phyloP scores from a whole-genome alignment of 805 yeast genomes.

The Teunomyces kruisii region DNA sequence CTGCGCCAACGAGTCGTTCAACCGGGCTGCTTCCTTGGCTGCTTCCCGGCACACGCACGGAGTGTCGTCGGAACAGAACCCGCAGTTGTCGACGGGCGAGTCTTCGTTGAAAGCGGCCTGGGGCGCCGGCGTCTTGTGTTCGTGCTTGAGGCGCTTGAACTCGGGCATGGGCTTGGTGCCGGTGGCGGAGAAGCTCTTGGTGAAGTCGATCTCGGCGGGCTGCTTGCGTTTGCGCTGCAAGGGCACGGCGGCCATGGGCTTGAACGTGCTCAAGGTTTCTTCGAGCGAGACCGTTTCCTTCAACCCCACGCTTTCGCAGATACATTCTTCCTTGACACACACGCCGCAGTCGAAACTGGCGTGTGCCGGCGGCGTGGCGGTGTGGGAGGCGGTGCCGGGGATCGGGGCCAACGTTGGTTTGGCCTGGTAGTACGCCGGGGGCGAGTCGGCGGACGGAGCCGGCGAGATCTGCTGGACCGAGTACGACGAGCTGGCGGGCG shows the following conservation, averaged over 20 bases:
- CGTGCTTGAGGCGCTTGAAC: conserved; percentile 21
- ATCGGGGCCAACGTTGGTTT: background rate
- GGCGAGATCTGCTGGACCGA: conserved; percentile 53
- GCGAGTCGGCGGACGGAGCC: conserved; percentile 50
- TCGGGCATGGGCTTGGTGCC: conserved; percentile 36
- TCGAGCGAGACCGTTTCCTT: conserved; percentile 20
- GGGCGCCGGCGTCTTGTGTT: conserved; percentile 5
- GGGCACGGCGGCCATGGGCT: conserved; percentile 69
- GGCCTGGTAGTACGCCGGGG: conserved; percentile 28
- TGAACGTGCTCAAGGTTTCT: conserved; percentile 35
- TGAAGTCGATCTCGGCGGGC: conserved; percentile 54
- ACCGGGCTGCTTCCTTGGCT: conserved; percentile 49
- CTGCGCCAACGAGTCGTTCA: conserved; percentile 27
- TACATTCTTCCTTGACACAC: conserved; percentile 67
- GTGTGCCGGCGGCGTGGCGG: conserved; percentile 8
- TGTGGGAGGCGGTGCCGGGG: conserved; percentile 12
- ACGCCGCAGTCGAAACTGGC: conserved; percentile 55
- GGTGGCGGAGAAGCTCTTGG: conserved; percentile 45
- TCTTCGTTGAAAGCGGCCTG: conserved; percentile 39
- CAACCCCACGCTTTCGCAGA: conserved; percentile 57
- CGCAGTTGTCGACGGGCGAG: conserved; percentile 74
- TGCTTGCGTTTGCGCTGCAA: conserved; percentile 39
- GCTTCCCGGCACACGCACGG: conserved; percentile 91
- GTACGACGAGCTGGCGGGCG: conserved; percentile 20
- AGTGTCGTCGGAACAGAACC: conserved; percentile 89